Percentiles rank a stretch among this genome's conserved stretches.
Evolutionary conservation across 2,329 filamentous ascomycete genomes (phyloP).

Genomic region (Onygenales sp.): DNA sequence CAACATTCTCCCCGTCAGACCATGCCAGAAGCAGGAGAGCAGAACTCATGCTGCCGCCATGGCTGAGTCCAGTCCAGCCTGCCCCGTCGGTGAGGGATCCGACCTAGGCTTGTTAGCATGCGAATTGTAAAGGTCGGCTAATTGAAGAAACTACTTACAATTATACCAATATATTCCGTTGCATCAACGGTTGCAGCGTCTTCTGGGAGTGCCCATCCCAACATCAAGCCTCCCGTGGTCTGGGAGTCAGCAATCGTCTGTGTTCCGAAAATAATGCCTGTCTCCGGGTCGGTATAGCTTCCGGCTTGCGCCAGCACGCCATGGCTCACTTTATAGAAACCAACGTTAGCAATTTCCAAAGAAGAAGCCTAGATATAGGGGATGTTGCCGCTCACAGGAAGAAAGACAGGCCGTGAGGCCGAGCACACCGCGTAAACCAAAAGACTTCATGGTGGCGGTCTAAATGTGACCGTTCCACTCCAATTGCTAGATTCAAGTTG

Average conservation of each 20-base stretch:
- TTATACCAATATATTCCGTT: constrained; percentile 3
- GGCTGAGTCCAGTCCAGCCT: constrained; percentile 51
- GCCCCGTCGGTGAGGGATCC: constrained; percentile 9
- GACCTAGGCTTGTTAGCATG: neutral
- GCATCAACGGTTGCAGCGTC: constrained; percentile 4
- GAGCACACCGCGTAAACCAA: neutral
- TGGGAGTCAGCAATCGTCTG: neutral
- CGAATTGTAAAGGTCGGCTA: neutral
- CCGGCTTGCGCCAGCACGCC: neutral
- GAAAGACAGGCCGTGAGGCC: neutral
- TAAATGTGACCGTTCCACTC: neutral
- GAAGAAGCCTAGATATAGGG: neutral
- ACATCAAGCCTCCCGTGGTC: neutral
- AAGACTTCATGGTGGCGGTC: neutral
- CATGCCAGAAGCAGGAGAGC: constrained; percentile 51
- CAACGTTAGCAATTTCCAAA: neutral
- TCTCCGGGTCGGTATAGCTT: neutral
- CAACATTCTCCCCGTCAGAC: constrained; percentile 43
- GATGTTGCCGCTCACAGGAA: neutral
- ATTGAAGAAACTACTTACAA: neutral
- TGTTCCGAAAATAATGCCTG: neutral
- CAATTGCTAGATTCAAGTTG: neutral
- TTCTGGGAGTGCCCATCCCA: constrained; percentile 1
- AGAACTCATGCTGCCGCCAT: constrained; percentile 49
- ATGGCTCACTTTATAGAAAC: neutral